Evolutionary conservation across 257 asterid species (phyloP).

Genomic region (Solanum arcanum): DNA sequence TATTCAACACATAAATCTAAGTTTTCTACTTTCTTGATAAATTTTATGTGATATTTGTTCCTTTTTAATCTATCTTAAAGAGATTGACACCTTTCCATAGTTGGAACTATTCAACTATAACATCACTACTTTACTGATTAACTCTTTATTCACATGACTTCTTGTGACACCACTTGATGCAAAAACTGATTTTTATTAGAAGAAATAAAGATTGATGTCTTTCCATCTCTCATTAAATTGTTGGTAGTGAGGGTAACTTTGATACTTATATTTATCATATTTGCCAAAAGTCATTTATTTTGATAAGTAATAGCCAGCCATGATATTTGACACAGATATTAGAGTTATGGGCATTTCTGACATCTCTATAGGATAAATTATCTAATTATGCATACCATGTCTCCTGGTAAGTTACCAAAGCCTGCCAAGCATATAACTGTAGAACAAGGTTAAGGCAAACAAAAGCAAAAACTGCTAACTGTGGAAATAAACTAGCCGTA

Average conservation of each 20-base stretch:
- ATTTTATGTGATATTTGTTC: neutral
- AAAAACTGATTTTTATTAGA: neutral
- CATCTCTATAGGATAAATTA: neutral
- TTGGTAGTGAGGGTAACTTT: neutral
- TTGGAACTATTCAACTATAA: neutral
- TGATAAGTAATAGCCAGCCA: neutral
- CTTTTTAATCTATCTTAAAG: neutral
- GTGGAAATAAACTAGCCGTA: neutral
- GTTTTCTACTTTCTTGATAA: neutral
- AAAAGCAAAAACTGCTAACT: neutral
- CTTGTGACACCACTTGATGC: neutral
- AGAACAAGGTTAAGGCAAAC: conserved; percentile 45
- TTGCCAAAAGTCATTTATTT: neutral
- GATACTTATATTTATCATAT: neutral
- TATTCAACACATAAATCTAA: neutral
- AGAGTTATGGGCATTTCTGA: neutral
- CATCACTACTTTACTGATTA: neutral
- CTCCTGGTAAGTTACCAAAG: conserved; percentile 94
- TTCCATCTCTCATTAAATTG: neutral
- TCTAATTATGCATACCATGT: conserved; percentile 54
- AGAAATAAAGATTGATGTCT: neutral
- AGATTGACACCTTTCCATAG: neutral
- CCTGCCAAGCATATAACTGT: conserved; percentile 94
- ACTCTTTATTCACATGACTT: neutral
- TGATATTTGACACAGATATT: neutral